Conservation (phyloP, 1,139 yeast genomes). For the Blastobotrys arbuscula region DNA sequence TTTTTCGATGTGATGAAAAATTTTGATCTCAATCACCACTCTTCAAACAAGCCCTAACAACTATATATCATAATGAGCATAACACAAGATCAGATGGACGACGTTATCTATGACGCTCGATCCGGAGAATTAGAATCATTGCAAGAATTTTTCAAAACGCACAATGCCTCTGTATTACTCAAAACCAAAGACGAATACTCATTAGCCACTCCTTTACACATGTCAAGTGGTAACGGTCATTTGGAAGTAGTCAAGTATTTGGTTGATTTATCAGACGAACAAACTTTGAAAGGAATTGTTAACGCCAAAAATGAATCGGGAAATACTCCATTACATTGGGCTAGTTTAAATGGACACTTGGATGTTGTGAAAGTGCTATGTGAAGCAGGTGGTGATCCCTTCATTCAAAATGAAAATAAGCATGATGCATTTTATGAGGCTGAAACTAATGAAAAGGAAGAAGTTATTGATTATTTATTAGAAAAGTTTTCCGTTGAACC, state of each 20-base stretch:
- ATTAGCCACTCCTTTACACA: constrained; percentile 74
- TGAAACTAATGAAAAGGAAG: constrained; percentile 52
- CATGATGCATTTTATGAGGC: constrained; percentile 90
- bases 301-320: constrained; percentile 68
- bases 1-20: too few relatives aligned
- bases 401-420: constrained; percentile 62
- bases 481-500: constrained; percentile 70
- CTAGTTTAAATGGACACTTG: constrained; percentile 79
- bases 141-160: constrained; percentile 48
- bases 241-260: constrained; percentile 59
- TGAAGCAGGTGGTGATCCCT: constrained; percentile 78
- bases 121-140: constrained; percentile 77
- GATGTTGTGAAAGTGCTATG: constrained; percentile 64
- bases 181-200: constrained; percentile 57
- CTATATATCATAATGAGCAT: too few relatives aligned
- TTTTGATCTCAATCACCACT: too few relatives aligned
- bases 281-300: constrained; percentile 41
- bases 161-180: constrained; percentile 18
- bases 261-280: constrained; percentile 39
- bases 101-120: constrained; percentile 76
- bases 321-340: constrained; percentile 96
- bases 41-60: too few relatives aligned
- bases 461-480: constrained; percentile 53
- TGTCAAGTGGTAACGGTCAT: constrained; percentile 96
- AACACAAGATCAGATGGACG: constrained; percentile 68